Percentiles rank a stretch among this genome's conserved stretches.
Evolutionary conservation across 768 basidiomycete species (phyloP).

Genomic region (Pisolithus orientalis): DNA sequence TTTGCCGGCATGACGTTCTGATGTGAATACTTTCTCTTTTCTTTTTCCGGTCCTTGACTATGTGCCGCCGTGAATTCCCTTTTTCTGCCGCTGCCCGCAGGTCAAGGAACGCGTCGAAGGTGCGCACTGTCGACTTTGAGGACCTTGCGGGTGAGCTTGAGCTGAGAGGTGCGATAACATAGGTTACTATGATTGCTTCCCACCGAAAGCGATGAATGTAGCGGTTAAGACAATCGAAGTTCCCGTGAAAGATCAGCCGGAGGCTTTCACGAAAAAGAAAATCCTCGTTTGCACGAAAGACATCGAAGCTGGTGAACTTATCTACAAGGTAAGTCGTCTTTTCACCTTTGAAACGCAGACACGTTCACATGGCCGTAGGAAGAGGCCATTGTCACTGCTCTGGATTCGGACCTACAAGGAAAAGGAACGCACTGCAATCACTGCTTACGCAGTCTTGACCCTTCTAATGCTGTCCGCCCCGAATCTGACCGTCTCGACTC

Average conservation of each 20-base stretch:
- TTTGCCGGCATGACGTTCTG: conserved; percentile 41
- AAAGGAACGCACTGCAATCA: conserved; percentile 67
- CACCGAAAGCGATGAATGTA: conserved; percentile 66
- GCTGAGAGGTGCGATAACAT: conserved; percentile 16
- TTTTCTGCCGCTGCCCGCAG: conserved; percentile 32
- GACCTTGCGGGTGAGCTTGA: conserved; percentile 1
- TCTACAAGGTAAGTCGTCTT: conserved; percentile 55
- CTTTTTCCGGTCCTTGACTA: conserved; percentile 13
- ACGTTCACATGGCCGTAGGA: conserved; percentile 44
- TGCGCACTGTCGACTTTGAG: conserved; percentile 38
- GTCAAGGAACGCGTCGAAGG: conserved; percentile 67
- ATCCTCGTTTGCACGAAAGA: conserved; percentile 61
- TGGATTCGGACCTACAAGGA: conserved; percentile 66
- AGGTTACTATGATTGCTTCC: conserved; percentile 79
- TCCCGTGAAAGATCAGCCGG: conserved; percentile 14
- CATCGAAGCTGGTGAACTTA: conserved; percentile 62
- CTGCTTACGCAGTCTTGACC: conserved; percentile 57
- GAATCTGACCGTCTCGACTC: conserved; percentile 49
- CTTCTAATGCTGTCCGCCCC: conserved; percentile 38
- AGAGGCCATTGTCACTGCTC: conserved; percentile 59
- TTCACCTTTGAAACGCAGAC: not conserved
- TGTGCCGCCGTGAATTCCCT: conserved; percentile 10
- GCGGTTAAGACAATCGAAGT: conserved; percentile 39
- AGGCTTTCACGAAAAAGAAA: conserved; percentile 35
- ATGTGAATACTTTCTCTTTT: conserved; percentile 44